Base-by-base conservation (phyloP, 495 filamentous ascomycete species). In the Thermochaetoides thermophila region DNA sequence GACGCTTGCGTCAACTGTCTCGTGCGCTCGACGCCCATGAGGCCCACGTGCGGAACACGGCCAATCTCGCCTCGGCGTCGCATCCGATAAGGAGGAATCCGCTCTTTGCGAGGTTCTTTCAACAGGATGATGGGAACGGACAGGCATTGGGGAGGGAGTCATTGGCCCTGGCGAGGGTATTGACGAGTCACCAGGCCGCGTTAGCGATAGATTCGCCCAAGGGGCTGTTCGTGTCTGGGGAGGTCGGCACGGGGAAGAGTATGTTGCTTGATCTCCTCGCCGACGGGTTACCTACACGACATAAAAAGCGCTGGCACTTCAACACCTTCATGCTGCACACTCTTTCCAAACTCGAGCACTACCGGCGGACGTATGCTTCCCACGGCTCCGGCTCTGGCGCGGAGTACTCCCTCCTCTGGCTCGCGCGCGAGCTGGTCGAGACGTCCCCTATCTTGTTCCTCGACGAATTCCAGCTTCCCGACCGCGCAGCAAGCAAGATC, bases 251-350 rank as follows among this genome's bases (percentile, higher is more conserved):
- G 0, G 75, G 77, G 4, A 82, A 81, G 48, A 71, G 63, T 7
- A 77, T 84, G 69, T 62, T 84, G 3, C 57, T 78, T 1, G 78
- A 82, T 43, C 55, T 82, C 7, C 68, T 84, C 18, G 72, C 72
- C 11, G 73, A 78, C 31, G 73, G 70, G 30, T 50, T 82, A 5
- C 79, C 79, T 3, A 78, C 66, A 11, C 52, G 56, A 11, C 69
- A 68, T 43, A 82, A 84, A 53, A 60, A 64, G 33, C 55, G 76
- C 35, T 81, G 73, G 71, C 76, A 83, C 48, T 83, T 79, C 53
- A 77, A 78, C 47, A 78, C 71, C 0, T 83, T 83, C 40, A 82
- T 82, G 76, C 51, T 82, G 7, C 67, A 81, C 35, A 72, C 64
- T 1, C 53, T 81, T 17, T 71, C 76, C 3, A 64, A 60, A 21